Percentiles rank a stretch among this genome's conserved stretches.
Conservation (phyloP, 352 stramenopile genomes). For the Globisporangium alternatum region DNA sequence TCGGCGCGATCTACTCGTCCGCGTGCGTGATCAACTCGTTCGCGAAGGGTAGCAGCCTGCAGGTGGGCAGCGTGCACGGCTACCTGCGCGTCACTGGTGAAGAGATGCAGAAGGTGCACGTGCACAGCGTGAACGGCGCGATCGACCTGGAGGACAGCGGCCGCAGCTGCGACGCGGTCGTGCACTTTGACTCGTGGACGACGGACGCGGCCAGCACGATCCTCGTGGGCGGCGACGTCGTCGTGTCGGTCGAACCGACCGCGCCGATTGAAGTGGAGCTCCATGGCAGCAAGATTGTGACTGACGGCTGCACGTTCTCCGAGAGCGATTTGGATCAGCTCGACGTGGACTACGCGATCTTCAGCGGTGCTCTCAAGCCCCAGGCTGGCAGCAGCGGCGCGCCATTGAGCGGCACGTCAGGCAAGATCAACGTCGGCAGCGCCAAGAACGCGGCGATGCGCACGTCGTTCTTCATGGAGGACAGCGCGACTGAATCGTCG, state of each 20-base stretch:
- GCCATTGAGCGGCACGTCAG: constrained; percentile 23
- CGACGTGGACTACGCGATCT: constrained; percentile 72
- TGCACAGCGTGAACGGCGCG: constrained; percentile 68
- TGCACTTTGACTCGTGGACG: constrained; percentile 77
- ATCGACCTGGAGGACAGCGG: constrained; percentile 73
- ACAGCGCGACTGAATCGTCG: constrained; percentile 10
- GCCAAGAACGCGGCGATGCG: constrained; percentile 66
- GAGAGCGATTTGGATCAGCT: constrained; percentile 62
- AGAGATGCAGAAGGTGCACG: constrained; percentile 36
- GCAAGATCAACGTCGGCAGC: constrained; percentile 73
- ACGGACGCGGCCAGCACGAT: constrained; percentile 48
- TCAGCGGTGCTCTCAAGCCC: constrained; percentile 47
- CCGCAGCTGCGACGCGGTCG: constrained; percentile 40
- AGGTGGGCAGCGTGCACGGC: constrained; percentile 68
- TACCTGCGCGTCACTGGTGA: constrained; percentile 59
- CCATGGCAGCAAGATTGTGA: constrained; percentile 50
- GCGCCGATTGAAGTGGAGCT: constrained; percentile 58
- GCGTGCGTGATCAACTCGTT: constrained; percentile 44
- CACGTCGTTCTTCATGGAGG: constrained; percentile 77
- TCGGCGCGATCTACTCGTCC: constrained; percentile 76
- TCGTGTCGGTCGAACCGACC: constrained; percentile 62
- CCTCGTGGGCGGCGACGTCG: constrained; percentile 57
- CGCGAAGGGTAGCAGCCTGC: constrained; percentile 30
- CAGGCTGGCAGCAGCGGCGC: constrained; percentile 1
- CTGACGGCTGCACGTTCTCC: constrained; percentile 40